Evolutionary conservation across 805 yeast species (phyloP), one percentile per base, ranked within the genome.

Genomic region (Cyberlindnera lachancei): DNA sequence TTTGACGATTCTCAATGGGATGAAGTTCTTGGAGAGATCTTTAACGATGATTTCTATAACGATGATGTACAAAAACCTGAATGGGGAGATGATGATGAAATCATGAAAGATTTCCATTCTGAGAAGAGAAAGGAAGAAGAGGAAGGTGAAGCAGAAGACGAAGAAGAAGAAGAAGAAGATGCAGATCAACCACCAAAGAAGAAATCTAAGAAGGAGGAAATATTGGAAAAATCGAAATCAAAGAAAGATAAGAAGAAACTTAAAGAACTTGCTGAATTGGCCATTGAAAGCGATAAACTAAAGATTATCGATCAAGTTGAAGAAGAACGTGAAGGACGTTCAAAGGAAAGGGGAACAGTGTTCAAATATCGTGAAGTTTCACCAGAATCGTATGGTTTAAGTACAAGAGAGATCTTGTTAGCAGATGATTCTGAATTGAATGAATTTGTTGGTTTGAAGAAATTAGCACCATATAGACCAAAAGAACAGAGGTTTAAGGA

Each of bases 1-100:
- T 92, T 85, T 54, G 86, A 84, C 44, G 86, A 81, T 48, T 72
- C 79, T 18, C 94, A 85, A 40, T 92, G 97, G 97, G 97, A 92
- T 55, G 62, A 58, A 36, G 76, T 84, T 40, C 77, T 92, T 79
- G 74, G 80, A 29, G 81, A 82, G 51, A 73, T 90, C 20, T 92
- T 92, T 54, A 73, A 86, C 50, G 95, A 88, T 30, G 85, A 79
- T 36, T 88, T 71, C 52, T 87, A 88, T 46, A 65, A 64, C n/a
- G 75, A 67, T 24, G 68, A 59, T 12, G 62, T 52, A 18, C 56
- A 50, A 7, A 79, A 77, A 45, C 87, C 88, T n/a, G 66, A 67
- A 18, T 77, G 82, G 78, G 72, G 62, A 28, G 79, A 73, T 21
- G 75, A 73, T 37, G 78, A 71, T 36, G 79, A 70, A 33, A 58